Evolutionary conservation across 2,329 filamentous ascomycete species (phyloP), one percentile per base, ranked within the genome.

Genomic region (Neospermospora avenae): DNA sequence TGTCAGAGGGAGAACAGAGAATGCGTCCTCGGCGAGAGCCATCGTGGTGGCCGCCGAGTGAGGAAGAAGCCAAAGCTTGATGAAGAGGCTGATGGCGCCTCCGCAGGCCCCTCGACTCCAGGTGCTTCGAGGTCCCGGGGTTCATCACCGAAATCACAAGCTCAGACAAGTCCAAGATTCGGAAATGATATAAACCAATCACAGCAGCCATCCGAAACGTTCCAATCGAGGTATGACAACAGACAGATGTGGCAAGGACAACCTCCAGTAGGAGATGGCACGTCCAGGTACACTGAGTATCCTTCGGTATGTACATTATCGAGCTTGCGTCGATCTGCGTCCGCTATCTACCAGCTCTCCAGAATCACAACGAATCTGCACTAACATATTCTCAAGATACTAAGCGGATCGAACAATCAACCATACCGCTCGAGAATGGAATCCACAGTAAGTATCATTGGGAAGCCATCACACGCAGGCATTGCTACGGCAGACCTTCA

Each of bases 1-100:
- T 72, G 71, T 35, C 70, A 72, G 44, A 64, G 70, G 62, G 71
- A 72, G 49, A 66, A 65, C 35, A 66, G 65, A 55, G 70, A 72
- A 35, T 72, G 71, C 58, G 58, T 72, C 6, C 63, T 72, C 1
- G 71, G 71, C 18, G 71, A 72, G 55, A 70, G 67, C 41, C 70
- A 72, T 60, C 67, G 71, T 37, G 71, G 71, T 52, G 71, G 71
- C 20, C 67, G 68, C 24, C 64, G 71, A 63, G 69, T 72, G 4
- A 65, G 68, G 42, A 72, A 72, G 62, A 72, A 71, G 44, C 65
- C 65, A 16, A 71, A 67, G 52, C 41, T 69, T 10, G 65, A 68
- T 2, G 67, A 66, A 1, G 60, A 52, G n/a, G 41, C 58, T 41
- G 48, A 34, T 25, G 28, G 18, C 16, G 28, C 39, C n/a, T 18